Conservation (phyloP, 2,329 filamentous ascomycete genomes). For the Hortaea sp. region DNA sequence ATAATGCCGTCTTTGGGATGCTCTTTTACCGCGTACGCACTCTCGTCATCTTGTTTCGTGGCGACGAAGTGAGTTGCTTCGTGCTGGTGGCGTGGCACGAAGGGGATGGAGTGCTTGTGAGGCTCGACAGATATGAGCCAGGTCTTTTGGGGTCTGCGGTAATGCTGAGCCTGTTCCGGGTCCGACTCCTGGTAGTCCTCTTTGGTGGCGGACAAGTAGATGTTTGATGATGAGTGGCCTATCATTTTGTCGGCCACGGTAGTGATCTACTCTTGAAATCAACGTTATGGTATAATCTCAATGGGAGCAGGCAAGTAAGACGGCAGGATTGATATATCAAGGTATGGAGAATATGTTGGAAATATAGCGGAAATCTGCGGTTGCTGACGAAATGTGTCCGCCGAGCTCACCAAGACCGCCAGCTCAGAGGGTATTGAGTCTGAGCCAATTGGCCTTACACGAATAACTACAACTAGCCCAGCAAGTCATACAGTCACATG, state of each 20-base stretch:
- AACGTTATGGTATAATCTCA: no score
- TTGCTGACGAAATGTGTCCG: no score
- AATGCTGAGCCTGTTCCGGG: not conserved
- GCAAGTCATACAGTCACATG: no score
- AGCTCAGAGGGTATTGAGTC: no score
- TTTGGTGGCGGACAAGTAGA: constrained; percentile 10
- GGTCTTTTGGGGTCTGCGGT: constrained; percentile 5
- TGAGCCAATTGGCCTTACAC: no score
- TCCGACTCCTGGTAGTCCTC: constrained; percentile 2
- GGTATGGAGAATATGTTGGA: no score
- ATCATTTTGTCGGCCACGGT: not conserved
- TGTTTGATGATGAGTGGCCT: constrained; percentile 17
- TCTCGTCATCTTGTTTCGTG: constrained; percentile 1
- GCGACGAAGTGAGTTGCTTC: constrained; percentile 8
- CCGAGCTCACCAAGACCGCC: no score
- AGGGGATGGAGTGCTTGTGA: constrained; percentile 6
- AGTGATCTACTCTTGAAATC: no score
- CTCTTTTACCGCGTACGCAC: constrained; percentile 2
- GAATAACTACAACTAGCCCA: no score
- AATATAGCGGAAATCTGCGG: no score
- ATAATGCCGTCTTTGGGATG: constrained; percentile 8
- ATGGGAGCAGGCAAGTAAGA: no score
- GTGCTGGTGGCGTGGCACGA: constrained; percentile 2
- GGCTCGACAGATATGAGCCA: constrained; percentile 14
- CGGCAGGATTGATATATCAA: no score